Evolutionary conservation across 1,284 basidiomycete species (phyloP), one percentile per base, ranked within the genome.

Genomic region (Austroboletus niveus): DNA sequence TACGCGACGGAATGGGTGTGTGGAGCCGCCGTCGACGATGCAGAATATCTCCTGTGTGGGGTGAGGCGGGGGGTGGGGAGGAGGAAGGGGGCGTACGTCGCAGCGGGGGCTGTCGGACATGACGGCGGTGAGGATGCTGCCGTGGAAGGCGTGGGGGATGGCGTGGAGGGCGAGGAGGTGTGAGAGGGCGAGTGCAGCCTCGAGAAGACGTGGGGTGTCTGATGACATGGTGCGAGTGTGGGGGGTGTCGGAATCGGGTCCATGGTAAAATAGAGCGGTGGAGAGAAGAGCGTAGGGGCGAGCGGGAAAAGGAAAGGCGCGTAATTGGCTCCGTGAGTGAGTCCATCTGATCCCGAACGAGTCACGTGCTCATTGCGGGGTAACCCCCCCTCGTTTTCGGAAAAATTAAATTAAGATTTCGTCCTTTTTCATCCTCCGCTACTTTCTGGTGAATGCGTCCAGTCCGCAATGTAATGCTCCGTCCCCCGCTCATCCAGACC

Each of bases 101-200:
- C 76, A 72, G 36, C 73, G 70, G 15, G 73, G 64, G 42, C 68
- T 71, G 59, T 73, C 74, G 1, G 77, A 71, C 47, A 82, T 69
- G 35, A 82, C 60, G n/a, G 81, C 73, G 41, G 76, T 74, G 57
- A 80, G 65, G 49, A 82, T 60, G 53, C 65, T 76, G 11, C 80
- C 80, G 53, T 82, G 69, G 54, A 82, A 82, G 20, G 80, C 81
- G 50, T 82, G 80, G 11, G 75, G 72, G 32, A 82, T 73, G 52
- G 68, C 66, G 30, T 69, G 62, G 8, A 68, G 57, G 49, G 56
- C 64, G 42, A 80, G 71, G 46, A 72, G 63, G 49, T 66, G 69
- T 8, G 79, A 81, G 58, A 80, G 75, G 35, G 75, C 72, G 36
- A 65, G 62, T 35, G 79, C 80, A 39, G 79, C 78, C 57, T 80